phyloP scores from a whole-genome alignment of 371 early-diverging fungal species.

The Mucor velutinosus region DNA sequence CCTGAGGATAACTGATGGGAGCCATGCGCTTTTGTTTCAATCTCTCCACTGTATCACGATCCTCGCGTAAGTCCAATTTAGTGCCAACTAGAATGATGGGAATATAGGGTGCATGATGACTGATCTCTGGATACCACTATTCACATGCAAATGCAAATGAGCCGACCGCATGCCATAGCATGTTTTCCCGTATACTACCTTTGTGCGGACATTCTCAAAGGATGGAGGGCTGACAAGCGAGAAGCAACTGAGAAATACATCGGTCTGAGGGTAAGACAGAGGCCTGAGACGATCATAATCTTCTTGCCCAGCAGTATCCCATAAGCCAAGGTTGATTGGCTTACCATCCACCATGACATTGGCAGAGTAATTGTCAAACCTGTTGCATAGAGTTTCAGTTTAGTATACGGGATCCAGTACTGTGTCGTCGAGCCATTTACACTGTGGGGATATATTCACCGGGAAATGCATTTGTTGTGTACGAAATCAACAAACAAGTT shows the following conservation, averaged over 20 bases:
- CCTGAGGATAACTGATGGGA: slow-evolving; percentile 90
- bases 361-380: slow-evolving; percentile 96
- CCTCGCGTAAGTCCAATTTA: slow-evolving; percentile 97
- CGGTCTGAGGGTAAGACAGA: slow-evolving; percentile 93
- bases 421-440: slow-evolving; percentile 47
- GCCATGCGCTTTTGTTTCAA: slow-evolving; percentile 86
- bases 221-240: slow-evolving; percentile 88
- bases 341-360: slow-evolving; percentile 95
- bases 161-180: no score
- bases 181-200: slow-evolving; percentile 48
- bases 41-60: slow-evolving; percentile 85
- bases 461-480: slow-evolving; percentile 97
- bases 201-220: slow-evolving; percentile 89
- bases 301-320: slow-evolving; percentile 99
- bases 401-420: not conserved
- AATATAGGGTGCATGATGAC: slow-evolving; percentile 92
- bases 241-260: slow-evolving; percentile 92
- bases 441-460: slow-evolving; percentile 98
- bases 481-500: slow-evolving; percentile 94
- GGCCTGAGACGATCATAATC: slow-evolving; percentile 96
- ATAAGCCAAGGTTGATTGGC: slow-evolving; percentile 93
- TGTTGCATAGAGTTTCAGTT: slow-evolving; percentile 14
- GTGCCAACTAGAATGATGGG: slow-evolving; percentile 98
- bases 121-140: slow-evolving; percentile 95
- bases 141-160: not conserved